Percentiles rank a stretch among this genome's conserved stretches.
Evolutionary conservation across 768 basidiomycete genomes (phyloP).

Genomic region (Lentinus brumalis): DNA sequence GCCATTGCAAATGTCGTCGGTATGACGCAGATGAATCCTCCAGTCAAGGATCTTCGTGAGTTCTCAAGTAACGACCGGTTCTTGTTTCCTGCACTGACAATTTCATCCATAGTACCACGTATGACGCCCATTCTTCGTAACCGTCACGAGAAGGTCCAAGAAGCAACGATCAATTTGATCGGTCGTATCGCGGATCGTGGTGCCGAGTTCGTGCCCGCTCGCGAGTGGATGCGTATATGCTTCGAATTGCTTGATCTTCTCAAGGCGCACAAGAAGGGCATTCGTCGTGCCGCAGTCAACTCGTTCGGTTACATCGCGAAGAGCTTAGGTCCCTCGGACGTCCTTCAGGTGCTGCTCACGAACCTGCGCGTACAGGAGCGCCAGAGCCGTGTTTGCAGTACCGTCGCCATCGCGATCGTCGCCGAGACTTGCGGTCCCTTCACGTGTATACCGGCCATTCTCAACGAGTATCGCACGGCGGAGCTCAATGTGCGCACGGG

Average conservation of each 20-base stretch:
- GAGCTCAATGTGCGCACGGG: conserved; percentile 99
- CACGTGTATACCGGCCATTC: conserved; percentile 97
- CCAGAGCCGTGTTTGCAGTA: conserved; percentile 97
- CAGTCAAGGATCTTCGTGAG: conserved; percentile 97
- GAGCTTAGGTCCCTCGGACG: conserved; percentile 98
- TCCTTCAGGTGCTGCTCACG: conserved; percentile 91
- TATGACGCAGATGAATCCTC: conserved; percentile 99
- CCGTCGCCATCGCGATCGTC: conserved; percentile 96
- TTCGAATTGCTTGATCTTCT: conserved; percentile 96
- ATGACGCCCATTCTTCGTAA: conserved; percentile 99
- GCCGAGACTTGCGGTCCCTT: conserved; percentile 96
- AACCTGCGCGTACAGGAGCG: conserved; percentile 98
- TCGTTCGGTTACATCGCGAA: conserved; percentile 99
- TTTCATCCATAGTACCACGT: conserved; percentile 71
- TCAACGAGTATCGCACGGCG: conserved; percentile 98
- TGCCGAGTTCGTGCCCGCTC: conserved; percentile 96
- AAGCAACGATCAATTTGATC: conserved; percentile 98
- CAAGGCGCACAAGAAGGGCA: conserved; percentile 99
- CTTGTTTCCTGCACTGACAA: conserved; percentile 15
- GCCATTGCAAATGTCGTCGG: conserved; percentile 99
- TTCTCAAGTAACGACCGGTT: conserved; percentile 24
- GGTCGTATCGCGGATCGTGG: conserved; percentile 99
- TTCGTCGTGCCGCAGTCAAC: conserved; percentile 98
- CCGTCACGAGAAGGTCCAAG: conserved; percentile 98
- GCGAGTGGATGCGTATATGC: conserved; percentile 99